Conservation (phyloP, 208 protist species). For the Borovskyia barvae region DNA sequence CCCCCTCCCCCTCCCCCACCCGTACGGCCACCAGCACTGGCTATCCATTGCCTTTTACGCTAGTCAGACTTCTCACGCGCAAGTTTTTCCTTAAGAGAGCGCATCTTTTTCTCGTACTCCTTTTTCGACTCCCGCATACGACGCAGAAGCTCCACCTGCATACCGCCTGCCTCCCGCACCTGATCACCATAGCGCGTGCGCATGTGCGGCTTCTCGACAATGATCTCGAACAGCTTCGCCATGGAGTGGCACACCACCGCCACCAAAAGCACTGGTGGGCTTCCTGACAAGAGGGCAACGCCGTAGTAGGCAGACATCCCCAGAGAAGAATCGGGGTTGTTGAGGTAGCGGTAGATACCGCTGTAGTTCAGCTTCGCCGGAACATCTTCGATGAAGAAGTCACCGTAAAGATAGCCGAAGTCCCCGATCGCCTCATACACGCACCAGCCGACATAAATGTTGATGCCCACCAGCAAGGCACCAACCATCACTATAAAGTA, state of each 20-base stretch:
- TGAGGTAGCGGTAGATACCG: slow-evolving; percentile 95
- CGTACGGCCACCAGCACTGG: no score
- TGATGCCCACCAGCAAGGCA: slow-evolving; percentile 72
- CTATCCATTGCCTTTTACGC: background rate
- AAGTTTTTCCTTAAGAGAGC: slow-evolving; percentile 30
- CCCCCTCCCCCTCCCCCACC: no score
- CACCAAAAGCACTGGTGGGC: slow-evolving; percentile 58
- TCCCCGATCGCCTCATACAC: slow-evolving; percentile 88
- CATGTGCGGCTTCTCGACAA: slow-evolving; percentile 86
- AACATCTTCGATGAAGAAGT: slow-evolving; percentile 82
- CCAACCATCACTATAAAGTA: slow-evolving; percentile 49
- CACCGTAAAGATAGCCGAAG: slow-evolving; percentile 94
- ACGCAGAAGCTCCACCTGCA: slow-evolving; percentile 50
- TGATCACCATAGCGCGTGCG: slow-evolving; percentile 40
- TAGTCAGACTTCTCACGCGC: slow-evolving; percentile 30
- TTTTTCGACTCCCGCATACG: slow-evolving; percentile 33
- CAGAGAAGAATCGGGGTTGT: slow-evolving; percentile 91
- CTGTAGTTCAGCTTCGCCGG: slow-evolving; percentile 83
- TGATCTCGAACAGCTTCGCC: slow-evolving; percentile 76
- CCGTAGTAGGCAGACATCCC: slow-evolving; percentile 91
- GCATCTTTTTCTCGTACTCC: slow-evolving; percentile 43
- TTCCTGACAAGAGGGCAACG: slow-evolving; percentile 85
- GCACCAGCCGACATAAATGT: slow-evolving; percentile 76
- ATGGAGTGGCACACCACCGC: slow-evolving; percentile 74
- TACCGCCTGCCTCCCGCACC: slow-evolving; percentile 46